These are phyloP conservation scores for Letharia columbiana DNA, from an alignment of 495 filamentous ascomycete species.

Conservation along the genomic window DNA sequence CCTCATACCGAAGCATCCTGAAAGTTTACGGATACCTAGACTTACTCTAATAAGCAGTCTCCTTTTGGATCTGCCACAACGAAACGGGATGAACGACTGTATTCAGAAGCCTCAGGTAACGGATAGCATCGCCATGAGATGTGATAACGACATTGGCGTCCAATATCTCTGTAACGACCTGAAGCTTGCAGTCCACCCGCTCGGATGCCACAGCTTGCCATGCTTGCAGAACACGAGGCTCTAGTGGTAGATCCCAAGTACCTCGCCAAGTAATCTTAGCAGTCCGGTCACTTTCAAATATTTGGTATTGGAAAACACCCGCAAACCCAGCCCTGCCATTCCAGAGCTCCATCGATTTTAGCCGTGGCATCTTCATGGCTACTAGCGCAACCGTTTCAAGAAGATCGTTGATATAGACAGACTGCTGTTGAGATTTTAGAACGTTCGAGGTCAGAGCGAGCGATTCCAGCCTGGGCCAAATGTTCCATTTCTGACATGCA, in stretches of 20 bases:
- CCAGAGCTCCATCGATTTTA: constrained; percentile 37
- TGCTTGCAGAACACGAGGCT: constrained; percentile 28
- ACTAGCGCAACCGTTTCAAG: constrained; percentile 28
- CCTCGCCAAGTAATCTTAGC: constrained; percentile 32
- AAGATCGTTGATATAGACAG: constrained; percentile 18
- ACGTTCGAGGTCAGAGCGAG: constrained; percentile 29
- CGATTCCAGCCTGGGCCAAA: constrained; percentile 23
- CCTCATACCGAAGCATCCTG: constrained; percentile 15
- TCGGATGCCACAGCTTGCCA: constrained; percentile 33
- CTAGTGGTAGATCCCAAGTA: constrained; percentile 32
- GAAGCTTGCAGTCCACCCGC: constrained; percentile 23
- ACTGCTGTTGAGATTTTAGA: constrained; percentile 21
- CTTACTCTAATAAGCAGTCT: constrained; percentile 18
- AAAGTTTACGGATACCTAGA: constrained; percentile 16
- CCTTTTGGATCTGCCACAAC: constrained; percentile 22
- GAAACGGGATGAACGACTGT: constrained; percentile 22
- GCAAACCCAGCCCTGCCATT: constrained; percentile 33
- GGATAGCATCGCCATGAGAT: constrained; percentile 21
- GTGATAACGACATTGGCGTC: constrained; percentile 21
- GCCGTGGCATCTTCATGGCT: constrained; percentile 32
- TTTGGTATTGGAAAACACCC: constrained; percentile 32
- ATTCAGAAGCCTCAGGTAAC: constrained; percentile 21
- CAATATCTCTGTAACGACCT: constrained; percentile 23
- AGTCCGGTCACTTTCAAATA: constrained; percentile 20
- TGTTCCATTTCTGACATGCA: constrained; percentile 18